phyloP scores from a whole-genome alignment of 208 protist species.

The Leishmania turanica region DNA sequence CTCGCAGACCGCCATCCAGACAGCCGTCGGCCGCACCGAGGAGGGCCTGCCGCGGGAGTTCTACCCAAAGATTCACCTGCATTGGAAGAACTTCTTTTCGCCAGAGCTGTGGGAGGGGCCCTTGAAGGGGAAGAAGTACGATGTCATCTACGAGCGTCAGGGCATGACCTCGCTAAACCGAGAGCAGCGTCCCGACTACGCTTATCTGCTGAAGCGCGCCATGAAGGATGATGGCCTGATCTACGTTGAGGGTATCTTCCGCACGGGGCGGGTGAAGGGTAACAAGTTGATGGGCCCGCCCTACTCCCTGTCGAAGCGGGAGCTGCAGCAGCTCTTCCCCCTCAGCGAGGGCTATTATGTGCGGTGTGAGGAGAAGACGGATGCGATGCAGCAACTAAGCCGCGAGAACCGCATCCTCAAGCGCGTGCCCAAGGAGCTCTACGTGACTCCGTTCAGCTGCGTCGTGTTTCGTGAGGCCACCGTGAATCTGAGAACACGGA shows the following conservation, averaged over 20 bases:
- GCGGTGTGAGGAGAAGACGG: constrained; percentile 88
- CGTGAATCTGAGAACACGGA: constrained; percentile 46
- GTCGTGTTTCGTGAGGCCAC: constrained; percentile 75
- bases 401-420: constrained; percentile 78
- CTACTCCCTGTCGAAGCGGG: constrained; percentile 63
- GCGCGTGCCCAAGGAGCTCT: constrained; percentile 79
- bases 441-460: constrained; percentile 88
- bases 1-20: constrained; percentile 75
- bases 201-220: constrained; percentile 76
- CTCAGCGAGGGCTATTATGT: constrained; percentile 73
- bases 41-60: constrained; percentile 37
- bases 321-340: constrained; percentile 83
- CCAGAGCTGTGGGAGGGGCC: constrained; percentile 75
- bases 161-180: constrained; percentile 82
- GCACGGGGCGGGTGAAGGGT: constrained; percentile 79
- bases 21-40: constrained; percentile 71
- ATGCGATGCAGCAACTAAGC: constrained; percentile 78
- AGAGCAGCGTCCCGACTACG: constrained; percentile 85
- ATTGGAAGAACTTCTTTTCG: constrained; percentile 81
- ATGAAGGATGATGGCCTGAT: constrained; percentile 85
- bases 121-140: constrained; percentile 56
- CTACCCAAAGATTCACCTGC: constrained; percentile 62
- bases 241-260: constrained; percentile 90
- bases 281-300: constrained; percentile 84
- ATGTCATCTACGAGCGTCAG: constrained; percentile 91